Percentiles rank a stretch among this genome's conserved stretches.
phyloP scores from a whole-genome alignment of 1,284 basidiomycete genomes.

The Cerrena zonata region DNA sequence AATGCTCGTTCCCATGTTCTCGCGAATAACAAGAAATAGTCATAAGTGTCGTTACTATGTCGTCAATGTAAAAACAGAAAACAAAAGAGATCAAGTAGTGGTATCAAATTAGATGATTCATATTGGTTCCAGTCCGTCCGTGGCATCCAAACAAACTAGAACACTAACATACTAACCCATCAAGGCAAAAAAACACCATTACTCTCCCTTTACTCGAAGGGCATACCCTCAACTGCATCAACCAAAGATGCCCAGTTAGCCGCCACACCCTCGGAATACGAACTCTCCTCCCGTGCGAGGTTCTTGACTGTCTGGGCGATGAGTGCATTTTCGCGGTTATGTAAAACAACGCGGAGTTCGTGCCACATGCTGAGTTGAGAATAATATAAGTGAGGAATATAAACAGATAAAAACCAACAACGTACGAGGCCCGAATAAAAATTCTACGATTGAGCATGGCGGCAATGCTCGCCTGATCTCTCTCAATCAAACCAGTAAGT shows the following conservation, averaged over 20 bases:
- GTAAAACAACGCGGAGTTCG: slow-evolving; percentile 80
- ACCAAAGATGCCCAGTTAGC: slow-evolving; percentile 70
- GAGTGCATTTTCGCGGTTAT: slow-evolving; percentile 80
- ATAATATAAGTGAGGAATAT: neutral
- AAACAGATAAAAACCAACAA: slow-evolving; percentile 21
- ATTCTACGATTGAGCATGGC: slow-evolving; percentile 68
- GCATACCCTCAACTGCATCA: slow-evolving; percentile 74
- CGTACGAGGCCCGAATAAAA: slow-evolving; percentile 79
- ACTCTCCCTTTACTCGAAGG: slow-evolving; percentile 57
- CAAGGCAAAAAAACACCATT: too few species aligned
- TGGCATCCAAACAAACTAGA: neutral
- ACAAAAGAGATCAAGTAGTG: neutral
- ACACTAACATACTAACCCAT: neutral
- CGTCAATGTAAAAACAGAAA: slow-evolving; percentile 1
- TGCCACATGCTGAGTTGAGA: slow-evolving; percentile 74
- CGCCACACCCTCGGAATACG: slow-evolving; percentile 55
- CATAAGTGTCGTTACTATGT: slow-evolving; percentile 1
- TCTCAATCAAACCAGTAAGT: slow-evolving; percentile 61
- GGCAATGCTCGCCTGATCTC: slow-evolving; percentile 69
- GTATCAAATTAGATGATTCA: slow-evolving; percentile 6
- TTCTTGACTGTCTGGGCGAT: slow-evolving; percentile 68
- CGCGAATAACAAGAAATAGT: too few species aligned
- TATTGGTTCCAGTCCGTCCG: neutral
- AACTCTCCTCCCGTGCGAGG: slow-evolving; percentile 68
- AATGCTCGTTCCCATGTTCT: too few species aligned